Evolutionary conservation across 2,329 filamentous ascomycete species (phyloP), one percentile per base, ranked within the genome.

Genomic region (Corynespora cassiicola): DNA sequence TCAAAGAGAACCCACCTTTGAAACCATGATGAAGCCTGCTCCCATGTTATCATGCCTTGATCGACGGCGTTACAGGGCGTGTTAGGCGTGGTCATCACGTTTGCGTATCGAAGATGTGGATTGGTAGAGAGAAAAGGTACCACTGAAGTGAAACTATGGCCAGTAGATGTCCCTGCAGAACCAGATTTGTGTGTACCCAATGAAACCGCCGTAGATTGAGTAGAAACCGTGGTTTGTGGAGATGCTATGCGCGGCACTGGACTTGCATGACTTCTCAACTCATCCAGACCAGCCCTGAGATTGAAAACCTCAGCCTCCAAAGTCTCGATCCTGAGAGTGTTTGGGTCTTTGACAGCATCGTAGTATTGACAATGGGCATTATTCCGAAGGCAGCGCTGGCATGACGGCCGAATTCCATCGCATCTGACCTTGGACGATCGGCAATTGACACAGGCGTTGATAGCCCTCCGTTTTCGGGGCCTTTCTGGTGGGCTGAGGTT

Each of bases 381-480:
- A 21, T 61, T 63, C n/a, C 45, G 42, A 4, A 49, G 41, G 40
- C 61, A 66, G n/a, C 63, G 52, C 36, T 53, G 45, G 29, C 63
- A 66, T 17, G 32, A 26, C 6, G 63, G 63, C 6, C 50, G 52
- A 7, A 50, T 45, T 7, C 63, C 61, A 42, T 65, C 57, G 35
- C 63, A 66, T 27, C 56, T 50, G 8, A 66, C 63, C 36, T 66
- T 66, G 16, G 61, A 61, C 6, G 50, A 50, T 23, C 63, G 58
- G 39, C 63, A 66, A 17, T 36, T 29, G 18, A 44, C 39, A 43
- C 63, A 66, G 10, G 62, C 62, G 33, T 63, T 58, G 46, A 65
- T 63, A 8, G 61, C 62, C 18, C 62, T 54, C 15, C 61, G 54
- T 53, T 65, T 65, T 20, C 62, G 59, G 17, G 56, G 53, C 21